Base-by-base conservation (phyloP, 2,329 filamentous ascomycete genomes). In the Tolypocladium tundrense region DNA sequence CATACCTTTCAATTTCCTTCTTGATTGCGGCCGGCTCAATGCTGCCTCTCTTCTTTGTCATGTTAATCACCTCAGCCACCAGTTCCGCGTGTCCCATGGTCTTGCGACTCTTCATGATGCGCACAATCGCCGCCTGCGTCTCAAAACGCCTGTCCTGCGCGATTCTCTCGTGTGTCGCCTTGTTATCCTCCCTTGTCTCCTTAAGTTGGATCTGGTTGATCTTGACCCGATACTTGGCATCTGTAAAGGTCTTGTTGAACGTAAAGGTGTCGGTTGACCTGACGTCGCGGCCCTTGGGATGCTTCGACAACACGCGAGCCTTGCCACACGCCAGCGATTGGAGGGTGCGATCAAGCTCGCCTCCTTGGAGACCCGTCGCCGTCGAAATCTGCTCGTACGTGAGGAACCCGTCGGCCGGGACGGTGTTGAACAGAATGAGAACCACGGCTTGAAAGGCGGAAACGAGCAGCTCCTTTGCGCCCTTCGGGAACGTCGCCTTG, bases 191-290 rank as follows among this genome's bases (percentile, higher is more conserved):
- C 66, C 88, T 89, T 0, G 94, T 97, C 75, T 99, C 94, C 74
- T 94, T 95, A 55, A 97, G 82, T 74, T 99, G 94, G 65, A 99
- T 94, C 74, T 97, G 93, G 75, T 97, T 99, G 78, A 99, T 97
- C 78, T 99, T 99, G 75, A 99, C 87, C 58, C 91, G 86, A 73
- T 90, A 88, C 72, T 94, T 96, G 24, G 86, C 81, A 68, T 97
- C 88, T 2, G 77, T 77, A 73, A 99, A 99, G 19, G 71, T 70
- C 51, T 80, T 73, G 75, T 97, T 97, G 67, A 96, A 86, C 0
- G 84, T 84, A 67, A 99, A 99, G 0, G 86, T 89, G 73, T 99
- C 95, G 0, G 83, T 90, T 1, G 78, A 68, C 59, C 82, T 81
- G 63, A 99, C 85, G 0, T 99, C 92, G 57, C 87, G 85, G 56